A percentile compares a stretch with the other conserved stretches of the same genome.
These are phyloP conservation scores for Phytophthora brassicae DNA, from an alignment of 352 stramenopile genomes.

Conservation along the genomic window DNA sequence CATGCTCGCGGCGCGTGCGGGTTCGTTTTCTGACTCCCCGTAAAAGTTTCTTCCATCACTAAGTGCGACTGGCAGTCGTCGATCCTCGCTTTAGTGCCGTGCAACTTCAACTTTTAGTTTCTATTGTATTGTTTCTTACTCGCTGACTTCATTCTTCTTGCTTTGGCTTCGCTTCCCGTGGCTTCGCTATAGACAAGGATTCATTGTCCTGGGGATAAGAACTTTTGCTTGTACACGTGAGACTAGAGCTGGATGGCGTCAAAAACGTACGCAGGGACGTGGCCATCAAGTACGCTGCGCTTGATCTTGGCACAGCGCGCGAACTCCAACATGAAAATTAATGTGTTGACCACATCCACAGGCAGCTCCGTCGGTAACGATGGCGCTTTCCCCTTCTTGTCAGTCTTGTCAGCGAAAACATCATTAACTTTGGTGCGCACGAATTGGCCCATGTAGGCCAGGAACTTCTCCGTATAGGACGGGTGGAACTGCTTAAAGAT, in stretches of 20 bases:
- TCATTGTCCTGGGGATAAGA: too few relatives aligned
- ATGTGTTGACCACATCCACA: constrained; percentile 82
- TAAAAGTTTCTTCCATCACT: constrained; percentile 6
- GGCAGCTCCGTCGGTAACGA: constrained; percentile 55
- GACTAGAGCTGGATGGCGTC: constrained; percentile 80
- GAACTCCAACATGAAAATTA: constrained; percentile 91
- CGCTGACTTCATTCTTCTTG: constrained; percentile 9
- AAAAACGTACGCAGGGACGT: constrained; percentile 90
- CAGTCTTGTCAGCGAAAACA: constrained; percentile 56
- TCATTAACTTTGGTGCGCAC: constrained; percentile 89
- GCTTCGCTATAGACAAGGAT: constrained; percentile 6
- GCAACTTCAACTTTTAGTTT: constrained; percentile 20
- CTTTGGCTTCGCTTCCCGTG: constrained; percentile 9
- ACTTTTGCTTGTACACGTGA: background rate
- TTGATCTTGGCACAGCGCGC: constrained; percentile 84
- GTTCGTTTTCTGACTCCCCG: constrained; percentile 28
- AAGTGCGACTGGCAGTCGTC: constrained; percentile 7
- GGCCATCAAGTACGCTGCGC: constrained; percentile 74
- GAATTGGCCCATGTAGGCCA: constrained; percentile 93
- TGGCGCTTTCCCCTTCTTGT: constrained; percentile 51
- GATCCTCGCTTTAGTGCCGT: constrained; percentile 6
- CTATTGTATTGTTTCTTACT: constrained; percentile 18
- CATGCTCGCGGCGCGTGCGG: constrained; percentile 25
- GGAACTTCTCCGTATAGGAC: constrained; percentile 92
- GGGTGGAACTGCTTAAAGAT: constrained; percentile 96